phyloP scores from a whole-genome alignment of 2,329 filamentous ascomycete genomes.

The Colletotrichum eleusines region DNA sequence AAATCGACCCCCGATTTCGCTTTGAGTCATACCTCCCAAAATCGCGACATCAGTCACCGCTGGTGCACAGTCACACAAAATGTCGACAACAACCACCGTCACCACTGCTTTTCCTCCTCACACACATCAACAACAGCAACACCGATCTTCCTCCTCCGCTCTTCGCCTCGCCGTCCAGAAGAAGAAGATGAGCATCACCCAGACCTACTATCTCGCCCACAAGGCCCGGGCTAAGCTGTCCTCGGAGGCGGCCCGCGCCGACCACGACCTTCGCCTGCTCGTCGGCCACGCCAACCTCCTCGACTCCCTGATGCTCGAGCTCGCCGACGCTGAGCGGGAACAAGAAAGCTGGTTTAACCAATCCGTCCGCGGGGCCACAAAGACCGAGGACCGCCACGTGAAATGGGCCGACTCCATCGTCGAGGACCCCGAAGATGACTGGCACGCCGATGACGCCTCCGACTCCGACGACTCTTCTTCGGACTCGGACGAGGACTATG shows the following conservation, averaged over 20 bases:
- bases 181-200: conserved; percentile 95
- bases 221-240: conserved; percentile 97
- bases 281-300: conserved; percentile 99
- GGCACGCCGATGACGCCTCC: conserved; percentile 74
- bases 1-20: conserved; percentile 36
- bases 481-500: conserved; percentile 59
- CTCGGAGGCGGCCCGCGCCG: conserved; percentile 86
- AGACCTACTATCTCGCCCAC: conserved; percentile 98
- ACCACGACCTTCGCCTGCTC: conserved; percentile 94
- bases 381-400: conserved; percentile 73
- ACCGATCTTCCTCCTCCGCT: conserved; percentile 53
- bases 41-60: conserved; percentile 41
- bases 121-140: conserved; percentile 22
- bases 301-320: conserved; percentile 91
- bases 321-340: conserved; percentile 93
- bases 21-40: conserved; percentile 41
- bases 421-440: conserved; percentile 80
- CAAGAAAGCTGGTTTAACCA: conserved; percentile 99
- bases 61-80: conserved; percentile 46
- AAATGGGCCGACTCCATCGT: conserved; percentile 87
- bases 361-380: conserved; percentile 81
- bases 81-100: conserved; percentile 47
- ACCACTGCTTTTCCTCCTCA: conserved; percentile 42
- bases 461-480: conserved; percentile 55
- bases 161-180: conserved; percentile 54